Evolutionary conservation across 495 filamentous ascomycete species (phyloP), one percentile per base, ranked within the genome.

Genomic region (Tuber aestivum): DNA sequence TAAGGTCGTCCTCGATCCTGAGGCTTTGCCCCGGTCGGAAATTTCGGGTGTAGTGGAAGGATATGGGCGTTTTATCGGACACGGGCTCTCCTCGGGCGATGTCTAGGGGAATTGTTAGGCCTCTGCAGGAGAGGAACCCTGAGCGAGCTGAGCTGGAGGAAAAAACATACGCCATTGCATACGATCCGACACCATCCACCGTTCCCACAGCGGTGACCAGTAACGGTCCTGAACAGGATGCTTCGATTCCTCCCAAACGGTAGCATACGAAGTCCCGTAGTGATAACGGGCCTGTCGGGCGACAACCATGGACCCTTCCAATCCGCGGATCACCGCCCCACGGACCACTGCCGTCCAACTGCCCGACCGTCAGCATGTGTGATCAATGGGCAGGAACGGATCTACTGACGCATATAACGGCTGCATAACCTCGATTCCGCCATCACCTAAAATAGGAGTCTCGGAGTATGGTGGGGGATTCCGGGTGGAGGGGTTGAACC

Each of bases 31-130:
- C 88, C 0, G 89, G 89, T 9, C 90, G 87, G 84, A 93, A 93
- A 84, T 92, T 92, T 72, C 91, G 90, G 37, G 91, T 92, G 84
- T 92, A 93, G 84, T 93, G 91, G 84, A 93, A 93, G 23, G 89
- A 89, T 73, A 92, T 88, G 42, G 91, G 90, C 7, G 85, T 86
- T 9, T 88, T 83, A 42, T 91, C 88, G n/a, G 90, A 92, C 37
- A 93, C 87, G 21, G 91, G 86, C 77, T 91, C 89, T 74, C 90
- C 91, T 88, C 92, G 80, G 70, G 70, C 44, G 45, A 75, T 75
- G 44, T 74, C 76, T 74, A 35, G 45, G 41, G n/a, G n/a, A 61
- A 14, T 44, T 41, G 56, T 77, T 50, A 77, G n/a, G 18, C 48
- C 70, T 71, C 2, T 23, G 75, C 65, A 76, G 18, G 42, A 23